Evolutionary conservation across 2,329 filamentous ascomycete genomes (phyloP), one percentile per base, ranked within the genome.

Genomic region (Neofusicoccum cordaticola): DNA sequence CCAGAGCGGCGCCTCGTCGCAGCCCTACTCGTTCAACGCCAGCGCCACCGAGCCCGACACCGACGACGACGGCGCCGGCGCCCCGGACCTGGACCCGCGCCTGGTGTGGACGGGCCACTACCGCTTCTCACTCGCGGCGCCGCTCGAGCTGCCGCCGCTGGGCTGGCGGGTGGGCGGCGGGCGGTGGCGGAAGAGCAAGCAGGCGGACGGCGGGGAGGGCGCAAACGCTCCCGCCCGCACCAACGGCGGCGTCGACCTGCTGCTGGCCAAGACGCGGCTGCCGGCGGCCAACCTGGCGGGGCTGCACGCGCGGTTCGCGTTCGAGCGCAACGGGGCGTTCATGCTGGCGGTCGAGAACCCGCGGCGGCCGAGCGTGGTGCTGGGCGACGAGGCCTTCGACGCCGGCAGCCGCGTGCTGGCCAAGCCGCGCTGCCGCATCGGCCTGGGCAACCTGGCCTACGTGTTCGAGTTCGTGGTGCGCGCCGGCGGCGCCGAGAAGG

Each of bases 91-190:
- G 39, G 53, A 58, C 53, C 53, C 53, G 15, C 39, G 53, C 13
- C 53, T 58, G 12, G 53, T 58, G 7, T 58, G 53, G 53, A 58
- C 53, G 13, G 53, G 53, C 7, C 53, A 58, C 39, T 58, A 58
- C n/a, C 53, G 41, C 22, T 58, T 58, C 27, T 58, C 53, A 15
- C 34, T 58, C 15, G 53, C 44, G 19, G 53, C 39, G 39, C 13
- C 39, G 41, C 39, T 58, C 3, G 53, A 58, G 53, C 27, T 58
- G 22, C 53, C 53, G 22, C 53, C 53, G 41, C 41, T 58, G 15
- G 53, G 53, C 15, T 58, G 53, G 53, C 39, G 53, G 22, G 22
- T 44, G 22, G 53, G 53, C 4, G 41, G 39, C 1, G 53, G 53
- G 3, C 19, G 53, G 22, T 58, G 53, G 53, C 31, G 34, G 39